Conservation (phyloP, 257 asterid genomes). For the Nicotiana otophora region DNA sequence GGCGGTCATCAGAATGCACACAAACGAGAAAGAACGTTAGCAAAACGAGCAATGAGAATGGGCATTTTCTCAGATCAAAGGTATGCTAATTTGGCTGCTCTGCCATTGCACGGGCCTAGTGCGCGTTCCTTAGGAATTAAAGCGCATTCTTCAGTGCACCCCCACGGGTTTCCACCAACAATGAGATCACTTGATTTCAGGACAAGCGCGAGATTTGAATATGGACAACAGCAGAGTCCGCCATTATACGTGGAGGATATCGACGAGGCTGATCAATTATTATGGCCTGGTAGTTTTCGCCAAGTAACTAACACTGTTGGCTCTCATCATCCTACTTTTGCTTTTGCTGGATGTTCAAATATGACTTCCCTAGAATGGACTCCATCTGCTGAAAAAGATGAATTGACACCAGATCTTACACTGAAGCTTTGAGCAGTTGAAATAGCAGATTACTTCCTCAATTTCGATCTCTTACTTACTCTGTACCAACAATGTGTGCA, state of each 20-base stretch:
- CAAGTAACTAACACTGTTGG: constrained; percentile 16
- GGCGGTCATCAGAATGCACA: constrained; percentile 53
- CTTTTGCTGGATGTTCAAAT: constrained; percentile 18
- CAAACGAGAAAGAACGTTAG: constrained; percentile 35
- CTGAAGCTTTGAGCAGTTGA: constrained; percentile 39
- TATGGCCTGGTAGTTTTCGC: constrained; percentile 63
- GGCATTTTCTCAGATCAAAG: constrained; percentile 24
- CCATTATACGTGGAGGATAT: constrained; percentile 33
- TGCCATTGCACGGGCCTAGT: constrained; percentile 44
- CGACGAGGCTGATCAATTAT: constrained; percentile 18
- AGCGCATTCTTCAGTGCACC: constrained; percentile 51
- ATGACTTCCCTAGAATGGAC: constrained; percentile 21
- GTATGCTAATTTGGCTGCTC: constrained; percentile 32
- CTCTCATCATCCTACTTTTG: constrained; percentile 22
- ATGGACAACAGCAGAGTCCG: constrained; percentile 20
- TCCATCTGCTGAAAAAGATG: constrained; percentile 14
- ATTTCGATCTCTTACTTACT: constrained; percentile 6
- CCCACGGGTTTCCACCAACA: constrained; percentile 16
- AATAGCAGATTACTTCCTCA: not conserved
- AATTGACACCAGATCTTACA: constrained; percentile 41
- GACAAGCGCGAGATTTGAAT: constrained; percentile 30
- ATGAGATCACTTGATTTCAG: constrained; percentile 22
- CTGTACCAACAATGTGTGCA: constrained; percentile 7
- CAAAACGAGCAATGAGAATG: constrained; percentile 44
- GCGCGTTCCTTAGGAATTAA: constrained; percentile 41